Base-by-base conservation (phyloP, 495 filamentous ascomycete species). In the Clavariopsis aquatica region DNA sequence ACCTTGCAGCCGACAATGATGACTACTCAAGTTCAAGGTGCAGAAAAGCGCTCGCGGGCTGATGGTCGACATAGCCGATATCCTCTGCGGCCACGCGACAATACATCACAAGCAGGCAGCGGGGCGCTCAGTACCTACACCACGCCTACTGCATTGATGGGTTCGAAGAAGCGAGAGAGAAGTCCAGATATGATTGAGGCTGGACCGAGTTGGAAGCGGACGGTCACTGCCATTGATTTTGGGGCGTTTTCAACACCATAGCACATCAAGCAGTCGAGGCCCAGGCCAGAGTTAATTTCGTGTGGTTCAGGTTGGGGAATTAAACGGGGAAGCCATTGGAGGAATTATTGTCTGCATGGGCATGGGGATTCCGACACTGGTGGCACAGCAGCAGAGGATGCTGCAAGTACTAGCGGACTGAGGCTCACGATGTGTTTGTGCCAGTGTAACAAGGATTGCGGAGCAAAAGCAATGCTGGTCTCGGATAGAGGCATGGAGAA, bases 341-440 rank as follows among this genome's bases (percentile, higher is more conserved):
- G 51, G 26, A 53, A 28, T 31, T 19, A 9, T 28, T 31, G 15
- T 53, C 51, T 53, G 22, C 4, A 53, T 53, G 51, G 13, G 51
- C 34, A 53, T n/a, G 23, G 34, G 51, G 27, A 19, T 53, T 29
- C 51, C 26, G 51, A 31, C 13, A 13, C 3, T 22, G 5, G 27
- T 53, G 51, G 17, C 17, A 43, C 38, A 15, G 13, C 38, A 43
- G 38, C 38, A 9, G 38, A 6, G 13, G 6, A 15, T 43, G 3
- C 38, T 43, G 38, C 13, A 17, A 17, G 38, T 43, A 6, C 38
- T 17, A 43, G 15, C 38, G 38, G n/a, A 2, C 13, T 43, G 8
- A 43, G 6, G 31, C 13, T 6, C 38, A 43, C 12, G 13, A 2
- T 17, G n/a, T 43, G 15, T 43, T 43, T 43, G n/a, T 43, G 12